Evolutionary conservation across 768 basidiomycete genomes (phyloP).

Genomic region (Suillus paluster): DNA sequence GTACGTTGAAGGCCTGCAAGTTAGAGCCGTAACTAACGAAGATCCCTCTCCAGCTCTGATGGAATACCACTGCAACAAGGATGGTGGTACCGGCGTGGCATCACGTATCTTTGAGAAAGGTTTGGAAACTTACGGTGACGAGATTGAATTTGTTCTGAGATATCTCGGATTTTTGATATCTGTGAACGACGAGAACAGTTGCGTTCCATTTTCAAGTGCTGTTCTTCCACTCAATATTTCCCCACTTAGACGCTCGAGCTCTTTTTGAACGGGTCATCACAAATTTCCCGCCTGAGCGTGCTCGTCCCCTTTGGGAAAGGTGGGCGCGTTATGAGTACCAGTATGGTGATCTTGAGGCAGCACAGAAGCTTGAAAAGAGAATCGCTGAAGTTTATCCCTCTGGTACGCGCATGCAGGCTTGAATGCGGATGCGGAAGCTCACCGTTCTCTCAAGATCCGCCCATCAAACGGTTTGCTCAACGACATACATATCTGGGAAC

Average conservation of each 20-base stretch:
- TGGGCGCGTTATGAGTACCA: constrained; percentile 97
- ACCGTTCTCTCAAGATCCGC: constrained; percentile 61
- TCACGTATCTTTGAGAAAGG: constrained; percentile 95
- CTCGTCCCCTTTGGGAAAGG: constrained; percentile 90
- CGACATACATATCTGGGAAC: constrained; percentile 73
- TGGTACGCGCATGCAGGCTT: constrained; percentile 50
- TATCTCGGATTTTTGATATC: constrained; percentile 94
- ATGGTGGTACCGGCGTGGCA: constrained; percentile 72
- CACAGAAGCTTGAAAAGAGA: constrained; percentile 87
- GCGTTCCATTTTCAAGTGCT: constrained; percentile 32
- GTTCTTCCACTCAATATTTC: constrained; percentile 12
- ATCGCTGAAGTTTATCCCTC: constrained; percentile 87
- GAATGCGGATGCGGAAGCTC: not conserved
- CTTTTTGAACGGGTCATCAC: constrained; percentile 89
- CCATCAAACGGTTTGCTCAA: constrained; percentile 90
- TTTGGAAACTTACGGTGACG: constrained; percentile 78
- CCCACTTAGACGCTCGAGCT: constrained; percentile 82
- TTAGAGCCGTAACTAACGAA: constrained; percentile 10
- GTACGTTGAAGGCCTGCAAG: constrained; percentile 42
- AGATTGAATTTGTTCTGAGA: constrained; percentile 83
- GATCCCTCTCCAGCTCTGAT: constrained; percentile 68
- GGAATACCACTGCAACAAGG: constrained; percentile 91
- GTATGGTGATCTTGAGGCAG: constrained; percentile 88
- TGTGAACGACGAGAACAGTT: constrained; percentile 95
- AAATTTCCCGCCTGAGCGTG: constrained; percentile 77